Base-by-base conservation (phyloP, 2,329 filamentous ascomycete genomes). In the Pseudocercospora crystallina region DNA sequence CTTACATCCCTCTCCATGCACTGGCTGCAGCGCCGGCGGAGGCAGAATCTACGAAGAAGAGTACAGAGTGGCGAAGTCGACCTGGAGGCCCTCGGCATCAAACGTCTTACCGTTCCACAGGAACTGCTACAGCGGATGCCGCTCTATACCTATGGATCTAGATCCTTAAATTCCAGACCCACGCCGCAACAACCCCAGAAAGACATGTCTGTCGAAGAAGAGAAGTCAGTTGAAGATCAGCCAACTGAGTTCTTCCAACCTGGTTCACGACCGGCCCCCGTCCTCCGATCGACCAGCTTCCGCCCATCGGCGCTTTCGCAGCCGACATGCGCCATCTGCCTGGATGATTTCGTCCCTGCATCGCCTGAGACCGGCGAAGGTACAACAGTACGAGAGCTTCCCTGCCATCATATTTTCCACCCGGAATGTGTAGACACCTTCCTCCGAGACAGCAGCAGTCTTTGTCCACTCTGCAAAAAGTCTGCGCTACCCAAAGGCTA, bases 331-430 rank as follows among this genome's bases (percentile, higher is more conserved):
- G 83, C 89, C n/a, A 96, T 97, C 46, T 99, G 94, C 65, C 78
- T 95, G 1, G 87, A 90, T 47, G 83, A 89, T 52, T 97, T 89
- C 64, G 79, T 86, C 26, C 49, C 59, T 2, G 53, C 55, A 8
- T 51, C 29, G 37, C 35, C 51, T 7, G 60, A 54, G 11, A 39
- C 46, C 5, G 20, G 20, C 20, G 54, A 58, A 41, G 65, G 63
- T 31, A 63, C 88, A 0, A 80, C 84, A 14, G 90, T 97, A 48
- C 86, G 90, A 48, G 88, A 96, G 70, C 76, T 97, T 2, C 84
- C 89, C 0, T 99, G 94, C 62, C 84, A 87, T 0, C 94, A 99
- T 67, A 92, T 97, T 49, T 99, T 91, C 70, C 92, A 99, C 60
- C 86, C 89, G 0, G 86, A 88, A 58, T 99, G 94, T 65, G 91